Base-by-base conservation (phyloP, 768 basidiomycete species). In the Thelephora ganbajun region DNA sequence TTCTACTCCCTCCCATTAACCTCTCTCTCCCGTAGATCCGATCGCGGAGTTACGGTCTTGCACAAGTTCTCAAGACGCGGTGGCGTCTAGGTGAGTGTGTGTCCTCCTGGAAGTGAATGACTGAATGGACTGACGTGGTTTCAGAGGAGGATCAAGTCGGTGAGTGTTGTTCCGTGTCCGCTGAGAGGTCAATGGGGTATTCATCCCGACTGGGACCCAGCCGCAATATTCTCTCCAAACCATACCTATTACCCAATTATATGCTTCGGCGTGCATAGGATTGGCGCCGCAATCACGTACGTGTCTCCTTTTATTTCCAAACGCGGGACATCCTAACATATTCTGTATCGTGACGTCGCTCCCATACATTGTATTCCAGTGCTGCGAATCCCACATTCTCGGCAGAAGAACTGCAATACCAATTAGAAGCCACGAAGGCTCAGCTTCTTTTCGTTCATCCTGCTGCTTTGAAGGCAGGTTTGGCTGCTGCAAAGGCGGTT, bases 141-240 rank as follows among this genome's bases (percentile, higher is more conserved):
- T 3, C 47, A 76, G 75, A 61, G 14, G 68, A 75, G 42, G 55
- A 70, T 46, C 71, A 75, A 48, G 71, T 73, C 43, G 74, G 76
- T 77, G 59, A 33, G 73, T 58, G 9, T 0, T 1, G 20, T 11
- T 37, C 20, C 3, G 12, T 19, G 16, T 26, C 19, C 34, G 43
- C 14, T 33, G 33, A 11, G 20, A 13, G 19, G 11, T 26, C 26
- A 37, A 5, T 18, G 43, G 41, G 23, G 35, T 7, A 23, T 19
- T 43, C 4, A 14, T 9, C 5, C 34, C 11, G 19, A 18, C 26
- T 19, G 20, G 20, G 11, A 11, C 33, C 18, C 52, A 83, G 82
- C 80, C 11, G 65, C 81, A 46, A 59, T 83, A 30, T 83, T 77
- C 59, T 78, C 79, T 52, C 69, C 76, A 20, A 84, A 81, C 26